A percentile compares a stretch with the other conserved stretches of the same genome.
Evolutionary conservation across 1,139 yeast species (phyloP).

Genomic region (Diutina sp.): DNA sequence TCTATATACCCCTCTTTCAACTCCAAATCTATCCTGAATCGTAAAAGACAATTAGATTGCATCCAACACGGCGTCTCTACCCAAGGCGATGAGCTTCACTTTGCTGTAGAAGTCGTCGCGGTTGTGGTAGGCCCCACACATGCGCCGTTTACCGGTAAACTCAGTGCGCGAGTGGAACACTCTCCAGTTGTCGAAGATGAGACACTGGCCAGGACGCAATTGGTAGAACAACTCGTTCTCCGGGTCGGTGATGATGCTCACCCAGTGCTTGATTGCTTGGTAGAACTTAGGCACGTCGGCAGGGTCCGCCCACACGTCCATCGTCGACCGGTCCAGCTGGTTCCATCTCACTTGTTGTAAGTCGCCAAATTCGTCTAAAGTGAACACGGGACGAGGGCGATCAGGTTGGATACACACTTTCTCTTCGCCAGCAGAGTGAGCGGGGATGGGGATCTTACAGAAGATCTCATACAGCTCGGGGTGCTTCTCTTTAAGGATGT

Average conservation of each 20-base stretch:
- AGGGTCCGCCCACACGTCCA: constrained; percentile 45
- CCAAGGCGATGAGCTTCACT: constrained; percentile 37
- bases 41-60: constrained; percentile 10
- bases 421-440: constrained; percentile 69
- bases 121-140: constrained; percentile 69
- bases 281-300: constrained; percentile 46
- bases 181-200: constrained; percentile 70
- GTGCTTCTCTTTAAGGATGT: constrained; percentile 28
- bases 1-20: neutral
- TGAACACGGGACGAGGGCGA: constrained; percentile 48
- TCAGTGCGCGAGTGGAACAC: constrained; percentile 54
- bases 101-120: constrained; percentile 58
- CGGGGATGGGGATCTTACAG: constrained; percentile 45
- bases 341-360: constrained; percentile 66
- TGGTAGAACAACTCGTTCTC: constrained; percentile 45
- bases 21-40: neutral
- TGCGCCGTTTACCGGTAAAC: constrained; percentile 56
- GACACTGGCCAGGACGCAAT: constrained; percentile 54
- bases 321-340: constrained; percentile 59
- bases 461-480: constrained; percentile 48
- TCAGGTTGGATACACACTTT: constrained; percentile 56
- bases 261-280: constrained; percentile 48
- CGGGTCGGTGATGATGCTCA: constrained; percentile 34
- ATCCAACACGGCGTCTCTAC: constrained; percentile 36
- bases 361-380: constrained; percentile 39